Base-by-base conservation (phyloP, 768 basidiomycete genomes). In the Lepiota subincarnata region DNA sequence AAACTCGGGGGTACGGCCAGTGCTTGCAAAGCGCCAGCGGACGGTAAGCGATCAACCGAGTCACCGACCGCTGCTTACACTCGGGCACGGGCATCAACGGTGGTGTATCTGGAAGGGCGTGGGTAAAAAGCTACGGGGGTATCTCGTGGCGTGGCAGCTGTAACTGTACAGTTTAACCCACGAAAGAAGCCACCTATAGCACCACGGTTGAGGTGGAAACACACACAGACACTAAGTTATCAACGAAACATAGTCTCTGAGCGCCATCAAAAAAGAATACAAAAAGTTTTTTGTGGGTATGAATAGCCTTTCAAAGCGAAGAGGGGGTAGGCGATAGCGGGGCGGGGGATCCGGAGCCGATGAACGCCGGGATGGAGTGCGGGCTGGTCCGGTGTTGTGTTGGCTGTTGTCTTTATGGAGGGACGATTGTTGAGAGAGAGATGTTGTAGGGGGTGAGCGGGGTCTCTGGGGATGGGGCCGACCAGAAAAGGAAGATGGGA, bases 301-400 rank as follows among this genome's bases (percentile, higher is more conserved):
- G 51, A 53, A 53, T 53, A 53, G 51, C 45, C 51, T 39, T 42
- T 12, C 50, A 53, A 53, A 53, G 44, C 51, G 51, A 46, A 37
- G 35, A 44, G 48, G 36, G 6, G 11, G 20, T 52, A 46, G 39
- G 51, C 51, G 44, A 38, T 14, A 12, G 44, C 14, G 10, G 20
- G 10, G 41, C 20, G 35, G 13, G 11, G 35, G 20, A 8, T 31
- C 31, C 31, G 31, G 31, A 31, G 41, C 14, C 6, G 34, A 18
- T 18, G 8, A 18, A 13, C 16, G 11, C 26, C 19, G 16, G 26
- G 1, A 13, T 46, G 20, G 44, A 18, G 26, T 28, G 44, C 16
- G 44, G 16, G 24, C 24, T n/a, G 5, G 24, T 24, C 24, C 10
- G 10, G 7, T 28, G 44, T 11, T 6, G 5, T 18, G n/a, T 20